phyloP scores from a whole-genome alignment of 306 rosid genomes.

The Dryas octopetala region DNA sequence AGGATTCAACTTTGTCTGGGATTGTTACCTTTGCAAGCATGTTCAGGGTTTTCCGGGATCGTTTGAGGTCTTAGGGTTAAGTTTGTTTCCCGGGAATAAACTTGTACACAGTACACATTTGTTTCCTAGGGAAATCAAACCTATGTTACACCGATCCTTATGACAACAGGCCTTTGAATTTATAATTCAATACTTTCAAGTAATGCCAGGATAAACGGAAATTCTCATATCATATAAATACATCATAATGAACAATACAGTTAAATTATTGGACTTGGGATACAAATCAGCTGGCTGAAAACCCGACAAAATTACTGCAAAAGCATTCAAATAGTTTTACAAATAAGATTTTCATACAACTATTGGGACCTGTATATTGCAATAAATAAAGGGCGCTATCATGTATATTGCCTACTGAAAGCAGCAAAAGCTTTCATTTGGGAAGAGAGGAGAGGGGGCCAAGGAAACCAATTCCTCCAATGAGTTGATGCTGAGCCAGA shows the following conservation, averaged over 20 bases:
- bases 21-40: constrained; percentile 62
- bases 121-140: background rate
- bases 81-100: background rate
- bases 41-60: constrained; percentile 69
- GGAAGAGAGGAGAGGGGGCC: background rate
- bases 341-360: no score
- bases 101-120: background rate
- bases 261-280: no score
- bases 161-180: background rate
- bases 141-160: background rate
- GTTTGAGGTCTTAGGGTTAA: constrained; percentile 40
- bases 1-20: constrained; percentile 66
- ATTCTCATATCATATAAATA: no score
- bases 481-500: background rate
- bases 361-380: no score
- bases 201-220: no score
- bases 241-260: no score
- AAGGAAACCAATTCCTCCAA: background rate
- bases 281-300: no score
- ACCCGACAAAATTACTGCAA: no score
- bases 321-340: no score
- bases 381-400: no score
- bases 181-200: no score
- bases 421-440: background rate
- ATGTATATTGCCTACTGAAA: background rate